Conservation (phyloP, 257 asterid species). For the Mentha longifolia region DNA sequence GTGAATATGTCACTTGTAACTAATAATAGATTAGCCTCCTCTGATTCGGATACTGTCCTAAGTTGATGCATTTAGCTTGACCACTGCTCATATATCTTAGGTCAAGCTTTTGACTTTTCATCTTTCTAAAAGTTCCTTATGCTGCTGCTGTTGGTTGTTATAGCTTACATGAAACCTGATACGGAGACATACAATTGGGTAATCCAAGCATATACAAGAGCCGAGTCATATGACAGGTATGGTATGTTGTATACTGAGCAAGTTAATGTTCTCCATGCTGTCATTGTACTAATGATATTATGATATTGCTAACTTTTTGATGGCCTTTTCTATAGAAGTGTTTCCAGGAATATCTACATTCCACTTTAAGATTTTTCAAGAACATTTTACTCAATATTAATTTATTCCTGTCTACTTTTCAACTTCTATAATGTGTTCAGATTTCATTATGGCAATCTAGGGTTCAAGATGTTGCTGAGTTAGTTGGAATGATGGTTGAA, state of each 20-base stretch:
- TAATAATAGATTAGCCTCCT: constrained; percentile 9
- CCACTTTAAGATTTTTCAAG: not conserved
- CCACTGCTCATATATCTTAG: constrained; percentile 19
- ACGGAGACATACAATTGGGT: constrained; percentile 99
- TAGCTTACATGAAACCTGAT: constrained; percentile 92
- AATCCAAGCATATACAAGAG: constrained; percentile 98
- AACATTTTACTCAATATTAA: constrained; percentile 2
- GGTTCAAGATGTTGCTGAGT: constrained; percentile 99
- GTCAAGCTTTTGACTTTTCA: constrained; percentile 18
- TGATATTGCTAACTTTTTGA: not conserved
- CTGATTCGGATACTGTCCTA: constrained; percentile 18
- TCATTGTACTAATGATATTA: not conserved
- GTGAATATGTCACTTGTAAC: too few relatives aligned
- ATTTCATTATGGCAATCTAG: constrained; percentile 47
- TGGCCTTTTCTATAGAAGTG: constrained; percentile 4
- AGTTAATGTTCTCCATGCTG: not conserved
- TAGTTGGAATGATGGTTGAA: constrained; percentile 99
- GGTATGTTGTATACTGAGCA: constrained; percentile 17
- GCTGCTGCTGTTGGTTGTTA: constrained; percentile 45
- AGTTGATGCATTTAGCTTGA: constrained; percentile 11
- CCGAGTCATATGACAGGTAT: constrained; percentile 96
- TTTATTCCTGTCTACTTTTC: constrained; percentile 30
- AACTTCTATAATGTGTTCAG: constrained; percentile 30
- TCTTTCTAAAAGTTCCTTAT: constrained; percentile 26
- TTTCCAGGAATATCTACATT: not conserved